Percentiles rank a stretch among this genome's conserved stretches.
Conservation (phyloP, 176 grass and related monocot genomes). For the Carex parvula region DNA sequence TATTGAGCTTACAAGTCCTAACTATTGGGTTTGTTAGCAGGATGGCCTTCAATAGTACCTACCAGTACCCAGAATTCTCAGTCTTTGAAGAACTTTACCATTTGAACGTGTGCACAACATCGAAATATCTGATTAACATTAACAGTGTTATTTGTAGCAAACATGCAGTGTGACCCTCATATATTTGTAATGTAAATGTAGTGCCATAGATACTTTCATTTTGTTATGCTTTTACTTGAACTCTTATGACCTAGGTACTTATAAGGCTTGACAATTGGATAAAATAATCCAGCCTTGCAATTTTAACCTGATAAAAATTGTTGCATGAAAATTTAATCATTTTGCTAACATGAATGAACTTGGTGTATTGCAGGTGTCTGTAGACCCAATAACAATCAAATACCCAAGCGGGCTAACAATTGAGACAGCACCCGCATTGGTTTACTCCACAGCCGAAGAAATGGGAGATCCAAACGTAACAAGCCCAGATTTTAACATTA, state of each 20-base stretch:
- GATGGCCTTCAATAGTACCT: not conserved
- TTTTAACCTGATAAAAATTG: not conserved
- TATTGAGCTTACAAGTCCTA: not conserved
- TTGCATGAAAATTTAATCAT: not conserved
- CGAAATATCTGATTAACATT: not conserved
- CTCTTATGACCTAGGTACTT: not conserved
- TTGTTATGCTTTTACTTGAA: not conserved
- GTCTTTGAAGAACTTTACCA: not conserved
- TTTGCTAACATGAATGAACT: slow-evolving; percentile 23
- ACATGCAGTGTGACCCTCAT: not conserved
- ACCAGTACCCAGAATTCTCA: not conserved
- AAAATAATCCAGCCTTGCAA: not conserved
- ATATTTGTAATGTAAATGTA: not conserved
- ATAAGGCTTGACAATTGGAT: not conserved
- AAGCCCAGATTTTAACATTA: slow-evolving; percentile 59
- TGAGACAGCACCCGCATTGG: slow-evolving; percentile 53
- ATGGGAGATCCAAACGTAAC: slow-evolving; percentile 39
- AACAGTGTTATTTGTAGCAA: not conserved
- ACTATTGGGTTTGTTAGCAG: not conserved
- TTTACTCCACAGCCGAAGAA: slow-evolving; percentile 66
- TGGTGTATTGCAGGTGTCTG: not conserved
- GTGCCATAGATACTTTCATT: not conserved
- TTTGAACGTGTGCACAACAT: not conserved
- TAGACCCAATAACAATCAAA: slow-evolving; percentile 37
- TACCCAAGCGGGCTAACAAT: slow-evolving; percentile 40